Conservation (phyloP, 257 asterid species). For the Gentiana straminea region DNA sequence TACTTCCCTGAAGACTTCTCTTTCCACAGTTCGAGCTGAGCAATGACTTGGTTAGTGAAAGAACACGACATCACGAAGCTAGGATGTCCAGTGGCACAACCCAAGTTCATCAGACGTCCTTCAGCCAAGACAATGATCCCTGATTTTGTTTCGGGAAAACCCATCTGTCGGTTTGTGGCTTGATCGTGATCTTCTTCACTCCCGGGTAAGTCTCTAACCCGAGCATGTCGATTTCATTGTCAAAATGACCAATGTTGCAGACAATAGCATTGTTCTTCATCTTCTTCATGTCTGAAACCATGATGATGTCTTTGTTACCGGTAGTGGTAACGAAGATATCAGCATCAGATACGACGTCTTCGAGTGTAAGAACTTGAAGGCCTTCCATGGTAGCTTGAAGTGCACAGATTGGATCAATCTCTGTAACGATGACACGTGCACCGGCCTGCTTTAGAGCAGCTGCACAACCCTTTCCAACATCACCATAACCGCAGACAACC, state of each 20-base stretch:
- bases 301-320: slow-evolving; percentile 9
- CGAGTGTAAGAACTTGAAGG: background rate
- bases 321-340: slow-evolving; percentile 1
- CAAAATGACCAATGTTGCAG: slow-evolving; percentile 52
- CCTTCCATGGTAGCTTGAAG: too few species aligned
- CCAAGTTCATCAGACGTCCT: too few species aligned
- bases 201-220: too few species aligned
- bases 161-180: too few species aligned
- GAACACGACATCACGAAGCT: slow-evolving; percentile 58
- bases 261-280: slow-evolving; percentile 51
- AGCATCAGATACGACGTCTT: background rate
- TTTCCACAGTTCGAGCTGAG: slow-evolving; percentile 41
- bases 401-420: slow-evolving; percentile 3
- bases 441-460: too few species aligned
- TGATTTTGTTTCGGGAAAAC: too few species aligned
- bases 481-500: too few species aligned
- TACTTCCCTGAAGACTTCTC: slow-evolving; percentile 7
- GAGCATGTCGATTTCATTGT: too few species aligned
- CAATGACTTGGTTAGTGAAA: slow-evolving; percentile 47
- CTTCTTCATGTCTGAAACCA: slow-evolving; percentile 40
- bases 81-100: slow-evolving; percentile 49
- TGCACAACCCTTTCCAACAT: too few species aligned
- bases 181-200: too few species aligned
- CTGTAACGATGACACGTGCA: background rate
- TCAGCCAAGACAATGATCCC: too few species aligned